Conservation (phyloP, 345 rosid genomes). For the Acer negundo region DNA sequence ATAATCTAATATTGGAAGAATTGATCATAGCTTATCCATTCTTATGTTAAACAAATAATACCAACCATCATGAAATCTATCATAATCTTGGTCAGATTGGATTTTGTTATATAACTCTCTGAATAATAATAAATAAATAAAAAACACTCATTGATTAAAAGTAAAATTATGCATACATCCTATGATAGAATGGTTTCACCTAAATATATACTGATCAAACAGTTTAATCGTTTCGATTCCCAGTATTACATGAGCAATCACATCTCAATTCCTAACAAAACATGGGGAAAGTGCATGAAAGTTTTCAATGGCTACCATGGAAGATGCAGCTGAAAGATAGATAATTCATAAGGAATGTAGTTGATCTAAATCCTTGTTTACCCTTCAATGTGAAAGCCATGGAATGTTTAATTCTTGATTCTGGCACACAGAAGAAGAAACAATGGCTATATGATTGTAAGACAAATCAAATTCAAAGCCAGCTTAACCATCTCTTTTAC, state of each 20-base stretch:
- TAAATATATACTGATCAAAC: neutral
- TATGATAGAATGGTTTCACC: neutral
- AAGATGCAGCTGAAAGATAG: neutral
- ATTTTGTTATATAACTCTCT: neutral
- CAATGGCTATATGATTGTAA: neutral
- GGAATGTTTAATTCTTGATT: neutral
- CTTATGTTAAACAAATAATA: too few species aligned
- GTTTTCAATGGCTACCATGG: neutral
- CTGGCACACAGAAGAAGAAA: neutral
- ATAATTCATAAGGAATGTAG: neutral
- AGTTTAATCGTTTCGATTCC: neutral
- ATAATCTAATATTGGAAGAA: neutral
- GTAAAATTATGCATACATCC: neutral
- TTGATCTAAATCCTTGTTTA: neutral
- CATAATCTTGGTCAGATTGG: neutral
- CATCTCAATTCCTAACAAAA: neutral
- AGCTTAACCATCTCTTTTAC: neutral
- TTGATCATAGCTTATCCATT: neutral
- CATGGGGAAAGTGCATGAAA: neutral
- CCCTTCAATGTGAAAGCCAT: neutral
- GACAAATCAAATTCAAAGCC: neutral
- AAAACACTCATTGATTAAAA: neutral
- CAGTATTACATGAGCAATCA: neutral
- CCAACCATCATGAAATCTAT: neutral
- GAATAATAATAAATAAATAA: neutral